phyloP scores from a whole-genome alignment of 2,329 filamentous ascomycete genomes.

The Atkinsonella hypoxylon region DNA sequence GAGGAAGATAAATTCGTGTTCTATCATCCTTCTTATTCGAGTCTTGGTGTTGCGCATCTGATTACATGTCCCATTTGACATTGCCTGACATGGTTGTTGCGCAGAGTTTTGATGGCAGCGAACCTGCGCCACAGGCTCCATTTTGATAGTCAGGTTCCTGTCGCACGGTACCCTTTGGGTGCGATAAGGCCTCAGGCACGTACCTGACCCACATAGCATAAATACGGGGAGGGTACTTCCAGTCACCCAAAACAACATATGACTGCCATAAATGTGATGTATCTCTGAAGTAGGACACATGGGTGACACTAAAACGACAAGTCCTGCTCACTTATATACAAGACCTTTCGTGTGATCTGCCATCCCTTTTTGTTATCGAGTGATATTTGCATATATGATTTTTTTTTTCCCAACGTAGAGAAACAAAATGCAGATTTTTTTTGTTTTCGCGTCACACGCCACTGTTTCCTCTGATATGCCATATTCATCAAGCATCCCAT shows the following conservation, averaged over 20 bases:
- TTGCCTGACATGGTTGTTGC: background rate
- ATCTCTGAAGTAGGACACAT: too few relatives aligned
- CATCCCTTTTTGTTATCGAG: background rate
- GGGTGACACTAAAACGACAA: too few relatives aligned
- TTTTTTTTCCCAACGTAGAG: background rate
- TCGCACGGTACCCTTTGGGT: too few relatives aligned
- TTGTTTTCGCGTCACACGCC: slow-evolving; percentile 1
- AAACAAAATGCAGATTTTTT: background rate
- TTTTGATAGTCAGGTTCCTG: too few relatives aligned
- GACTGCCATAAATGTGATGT: too few relatives aligned
- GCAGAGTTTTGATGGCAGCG: background rate
- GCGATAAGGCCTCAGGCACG: too few relatives aligned
- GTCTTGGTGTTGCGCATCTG: background rate
- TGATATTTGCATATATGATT: background rate
- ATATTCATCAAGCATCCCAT: background rate
- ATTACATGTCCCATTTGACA: background rate
- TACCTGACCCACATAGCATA: too few relatives aligned
- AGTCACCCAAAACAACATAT: too few relatives aligned
- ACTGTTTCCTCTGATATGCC: background rate
- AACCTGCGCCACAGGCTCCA: background rate
- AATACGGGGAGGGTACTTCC: background rate
- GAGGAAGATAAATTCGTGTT: background rate
- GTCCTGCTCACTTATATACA: too few relatives aligned
- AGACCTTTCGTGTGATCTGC: too few relatives aligned
- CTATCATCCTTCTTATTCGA: background rate